Conservation (phyloP, 139 green algal species). For the Ettlia oleoabundans region DNA sequence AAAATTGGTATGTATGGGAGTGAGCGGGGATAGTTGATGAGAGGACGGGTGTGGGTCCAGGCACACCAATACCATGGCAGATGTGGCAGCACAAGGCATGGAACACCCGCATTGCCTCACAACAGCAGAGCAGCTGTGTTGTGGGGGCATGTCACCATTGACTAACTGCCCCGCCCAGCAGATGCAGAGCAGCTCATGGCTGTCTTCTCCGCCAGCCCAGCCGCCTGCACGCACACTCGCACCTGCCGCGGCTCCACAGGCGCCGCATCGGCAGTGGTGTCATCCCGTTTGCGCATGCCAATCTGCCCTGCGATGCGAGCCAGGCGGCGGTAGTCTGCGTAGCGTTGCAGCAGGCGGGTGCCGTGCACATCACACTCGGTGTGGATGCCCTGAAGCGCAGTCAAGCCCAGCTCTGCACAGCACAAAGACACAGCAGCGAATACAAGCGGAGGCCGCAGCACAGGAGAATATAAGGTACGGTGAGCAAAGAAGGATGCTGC, state of each 20-base stretch:
- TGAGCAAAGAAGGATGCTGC: neutral
- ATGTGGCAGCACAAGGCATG: neutral
- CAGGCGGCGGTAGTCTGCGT: constrained; percentile 74
- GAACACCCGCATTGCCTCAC: neutral
- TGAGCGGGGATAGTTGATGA: too few relatives aligned
- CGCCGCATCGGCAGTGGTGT: constrained; percentile 15
- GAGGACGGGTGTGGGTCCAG: too few relatives aligned
- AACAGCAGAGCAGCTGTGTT: too few relatives aligned
- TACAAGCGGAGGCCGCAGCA: neutral
- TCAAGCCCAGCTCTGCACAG: constrained; percentile 31
- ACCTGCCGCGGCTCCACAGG: constrained; percentile 59
- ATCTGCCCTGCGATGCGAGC: constrained; percentile 68
- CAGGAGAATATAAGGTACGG: neutral
- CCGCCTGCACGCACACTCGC: neutral
- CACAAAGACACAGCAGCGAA: too few relatives aligned
- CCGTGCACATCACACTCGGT: constrained; percentile 76
- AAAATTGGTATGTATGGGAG: too few relatives aligned
- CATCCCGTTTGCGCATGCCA: constrained; percentile 29
- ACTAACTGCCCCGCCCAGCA: too few relatives aligned
- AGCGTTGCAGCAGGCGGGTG: constrained; percentile 77
- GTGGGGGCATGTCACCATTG: too few relatives aligned
- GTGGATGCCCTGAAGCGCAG: constrained; percentile 53
- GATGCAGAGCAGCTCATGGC: too few relatives aligned
- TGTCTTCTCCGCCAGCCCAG: neutral
- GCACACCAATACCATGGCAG: too few relatives aligned